A percentile compares a stretch with the other conserved stretches of the same genome.
Conservation (phyloP, 2,329 filamentous ascomycete genomes). For the Aspergillaceae sp. region DNA sequence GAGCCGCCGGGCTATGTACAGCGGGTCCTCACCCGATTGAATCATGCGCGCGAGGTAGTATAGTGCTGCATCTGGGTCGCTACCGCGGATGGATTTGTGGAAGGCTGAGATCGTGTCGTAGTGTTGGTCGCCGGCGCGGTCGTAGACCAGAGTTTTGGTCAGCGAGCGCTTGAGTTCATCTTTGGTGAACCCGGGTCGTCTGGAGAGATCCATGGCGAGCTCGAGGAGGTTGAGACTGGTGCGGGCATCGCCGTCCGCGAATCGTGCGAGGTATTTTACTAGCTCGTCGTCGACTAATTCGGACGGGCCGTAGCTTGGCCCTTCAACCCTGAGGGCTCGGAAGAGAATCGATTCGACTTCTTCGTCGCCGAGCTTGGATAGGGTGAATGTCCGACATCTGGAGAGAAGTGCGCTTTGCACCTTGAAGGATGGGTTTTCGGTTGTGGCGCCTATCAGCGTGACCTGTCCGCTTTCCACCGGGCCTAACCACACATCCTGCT, state of each 20-base stretch:
- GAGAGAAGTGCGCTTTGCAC: conserved; percentile 80
- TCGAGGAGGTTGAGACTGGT: conserved; percentile 90
- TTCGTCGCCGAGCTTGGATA: conserved; percentile 63
- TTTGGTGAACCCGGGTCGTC: conserved; percentile 56
- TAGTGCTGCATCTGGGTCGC: conserved; percentile 74
- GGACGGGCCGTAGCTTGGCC: conserved; percentile 40
- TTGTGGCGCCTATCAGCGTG: conserved; percentile 89
- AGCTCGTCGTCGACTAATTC: conserved; percentile 66
- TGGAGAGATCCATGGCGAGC: conserved; percentile 70
- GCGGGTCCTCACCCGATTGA: conserved; percentile 83
- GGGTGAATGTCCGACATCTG: conserved; percentile 81
- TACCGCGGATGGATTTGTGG: conserved; percentile 88
- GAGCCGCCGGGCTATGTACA: conserved; percentile 86
- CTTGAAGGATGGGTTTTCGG: conserved; percentile 94
- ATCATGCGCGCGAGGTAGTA: conserved; percentile 97
- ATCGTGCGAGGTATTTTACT: conserved; percentile 70
- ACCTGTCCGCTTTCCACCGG: conserved; percentile 87
- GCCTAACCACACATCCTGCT: conserved; percentile 90
- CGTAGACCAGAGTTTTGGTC: conserved; percentile 90
- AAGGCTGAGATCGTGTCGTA: conserved; percentile 97
- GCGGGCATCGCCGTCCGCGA: conserved; percentile 85
- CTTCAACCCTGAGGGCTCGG: conserved; percentile 62
- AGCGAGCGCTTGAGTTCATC: conserved; percentile 71
- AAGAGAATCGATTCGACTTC: conserved; percentile 66
- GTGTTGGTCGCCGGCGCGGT: conserved; percentile 89